Conservation (phyloP, 441 rosid species). For the Euphorbia schlechtendalii region DNA sequence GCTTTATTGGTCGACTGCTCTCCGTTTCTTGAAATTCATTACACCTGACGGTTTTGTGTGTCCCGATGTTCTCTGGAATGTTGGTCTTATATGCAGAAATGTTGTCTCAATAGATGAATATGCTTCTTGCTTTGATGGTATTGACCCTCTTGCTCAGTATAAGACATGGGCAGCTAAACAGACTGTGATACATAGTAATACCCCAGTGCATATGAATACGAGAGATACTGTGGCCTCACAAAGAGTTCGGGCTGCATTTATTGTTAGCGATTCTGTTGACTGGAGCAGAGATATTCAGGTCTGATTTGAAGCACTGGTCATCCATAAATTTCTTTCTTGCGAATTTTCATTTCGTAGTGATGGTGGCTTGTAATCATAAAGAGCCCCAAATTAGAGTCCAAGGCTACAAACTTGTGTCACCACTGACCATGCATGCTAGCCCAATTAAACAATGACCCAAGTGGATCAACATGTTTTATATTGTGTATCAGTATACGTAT, state of each 20-base stretch:
- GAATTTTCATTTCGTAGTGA: too few relatives aligned
- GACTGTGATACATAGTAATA: conserved; percentile 21
- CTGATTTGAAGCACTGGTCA: background rate
- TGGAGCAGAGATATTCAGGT: conserved; percentile 97
- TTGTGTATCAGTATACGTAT: background rate
- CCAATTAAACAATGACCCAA: background rate
- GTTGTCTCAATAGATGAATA: conserved; percentile 79
- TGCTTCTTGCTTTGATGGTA: conserved; percentile 57
- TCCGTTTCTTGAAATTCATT: conserved; percentile 4
- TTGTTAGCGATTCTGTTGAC: conserved; percentile 86
- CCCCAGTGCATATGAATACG: conserved; percentile 15
- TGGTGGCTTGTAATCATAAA: too few relatives aligned
- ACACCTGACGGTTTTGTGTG: background rate
- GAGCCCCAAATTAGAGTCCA: too few relatives aligned
- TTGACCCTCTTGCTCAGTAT: conserved; percentile 70
- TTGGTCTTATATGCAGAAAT: conserved; percentile 43
- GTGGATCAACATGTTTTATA: background rate
- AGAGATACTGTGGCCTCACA: conserved; percentile 30
- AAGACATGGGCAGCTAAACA: conserved; percentile 47
- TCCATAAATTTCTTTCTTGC: conserved; percentile 5
- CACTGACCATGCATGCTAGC: background rate
- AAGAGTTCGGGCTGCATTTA: conserved; percentile 73
- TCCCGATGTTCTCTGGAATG: conserved; percentile 2
- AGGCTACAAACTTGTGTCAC: background rate
- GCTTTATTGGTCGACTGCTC: conserved; percentile 11